Percentiles rank a stretch among this genome's conserved stretches.
Evolutionary conservation across 176 grass and related monocot species (phyloP).

Genomic region (Urochloa ruziziensis): DNA sequence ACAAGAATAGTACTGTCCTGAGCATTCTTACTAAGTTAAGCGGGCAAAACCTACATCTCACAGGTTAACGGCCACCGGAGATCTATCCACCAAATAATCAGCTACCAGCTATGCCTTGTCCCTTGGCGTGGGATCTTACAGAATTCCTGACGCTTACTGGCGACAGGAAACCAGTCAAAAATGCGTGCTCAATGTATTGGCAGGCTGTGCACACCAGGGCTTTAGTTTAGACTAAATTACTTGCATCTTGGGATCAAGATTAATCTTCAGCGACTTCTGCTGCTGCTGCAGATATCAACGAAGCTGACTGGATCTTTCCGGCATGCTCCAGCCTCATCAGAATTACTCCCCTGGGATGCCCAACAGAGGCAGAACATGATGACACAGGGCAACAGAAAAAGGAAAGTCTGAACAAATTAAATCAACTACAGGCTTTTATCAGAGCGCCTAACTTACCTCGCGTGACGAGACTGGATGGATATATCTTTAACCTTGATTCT

Average conservation of each 20-base stretch:
- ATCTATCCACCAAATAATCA: background rate
- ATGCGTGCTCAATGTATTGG: slow-evolving; percentile 8
- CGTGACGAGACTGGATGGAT: slow-evolving; percentile 58
- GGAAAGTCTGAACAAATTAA: background rate
- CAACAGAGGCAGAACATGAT: slow-evolving; percentile 24
- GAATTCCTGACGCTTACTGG: background rate
- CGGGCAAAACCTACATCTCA: slow-evolving; percentile 10
- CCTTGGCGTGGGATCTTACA: background rate
- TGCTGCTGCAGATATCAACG: slow-evolving; percentile 65
- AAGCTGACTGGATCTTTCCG: slow-evolving; percentile 89
- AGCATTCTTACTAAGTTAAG: background rate
- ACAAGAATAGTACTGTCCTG: background rate
- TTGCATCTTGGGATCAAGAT: background rate
- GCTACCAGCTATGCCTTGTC: background rate
- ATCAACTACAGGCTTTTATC: background rate
- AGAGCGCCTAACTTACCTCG: slow-evolving; percentile 39
- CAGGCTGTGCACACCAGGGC: background rate
- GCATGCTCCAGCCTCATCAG: slow-evolving; percentile 93
- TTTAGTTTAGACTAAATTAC: background rate
- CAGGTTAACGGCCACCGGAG: background rate
- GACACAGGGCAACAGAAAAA: background rate
- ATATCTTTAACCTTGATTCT: slow-evolving; percentile 93
- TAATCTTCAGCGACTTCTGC: slow-evolving; percentile 31
- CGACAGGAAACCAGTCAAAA: slow-evolving; percentile 26
- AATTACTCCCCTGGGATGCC: slow-evolving; percentile 71